These are phyloP conservation scores for Penicillium robsamsonii DNA, from an alignment of 495 filamentous ascomycete species.

Conservation along the genomic window DNA sequence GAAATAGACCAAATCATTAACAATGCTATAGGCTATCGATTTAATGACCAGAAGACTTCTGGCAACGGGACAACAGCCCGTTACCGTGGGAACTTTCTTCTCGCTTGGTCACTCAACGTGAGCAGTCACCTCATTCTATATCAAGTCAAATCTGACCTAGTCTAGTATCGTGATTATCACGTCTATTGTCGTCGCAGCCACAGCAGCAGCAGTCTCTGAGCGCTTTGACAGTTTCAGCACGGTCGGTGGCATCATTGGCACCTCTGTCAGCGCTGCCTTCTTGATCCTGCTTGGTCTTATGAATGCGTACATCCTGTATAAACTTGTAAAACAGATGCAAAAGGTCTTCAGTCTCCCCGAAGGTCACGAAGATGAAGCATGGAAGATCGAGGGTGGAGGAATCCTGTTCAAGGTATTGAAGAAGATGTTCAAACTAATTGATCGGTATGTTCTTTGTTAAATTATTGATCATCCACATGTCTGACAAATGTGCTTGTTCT, in stretches of 20 bases:
- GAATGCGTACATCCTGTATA: constrained; percentile 81
- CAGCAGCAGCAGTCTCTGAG: constrained; percentile 73
- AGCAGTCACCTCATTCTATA: constrained; percentile 7
- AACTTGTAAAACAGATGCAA: constrained; percentile 65
- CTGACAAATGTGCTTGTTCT: background rate
- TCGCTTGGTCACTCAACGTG: constrained; percentile 87
- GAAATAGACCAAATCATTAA: constrained; percentile 8
- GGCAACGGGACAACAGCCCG: constrained; percentile 78
- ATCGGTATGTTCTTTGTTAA: constrained; percentile 46
- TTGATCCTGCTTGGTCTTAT: constrained; percentile 77
- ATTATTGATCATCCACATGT: background rate
- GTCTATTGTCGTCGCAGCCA: constrained; percentile 87
- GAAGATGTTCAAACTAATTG: constrained; percentile 76
- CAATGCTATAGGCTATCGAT: constrained; percentile 69
- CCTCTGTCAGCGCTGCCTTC: constrained; percentile 77
- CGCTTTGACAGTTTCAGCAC: constrained; percentile 76
- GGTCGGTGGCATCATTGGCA: constrained; percentile 81
- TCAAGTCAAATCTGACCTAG: background rate
- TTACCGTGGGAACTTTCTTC: constrained; percentile 96
- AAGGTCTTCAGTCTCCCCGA: constrained; percentile 52
- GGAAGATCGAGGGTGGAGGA: constrained; percentile 75
- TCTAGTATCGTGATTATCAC: constrained; percentile 80
- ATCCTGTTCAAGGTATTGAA: constrained; percentile 70
- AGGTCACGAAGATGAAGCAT: constrained; percentile 53
- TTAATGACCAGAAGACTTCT: constrained; percentile 91